Base-by-base conservation (phyloP, 495 filamentous ascomycete species). In the Pyrenula massariospora region DNA sequence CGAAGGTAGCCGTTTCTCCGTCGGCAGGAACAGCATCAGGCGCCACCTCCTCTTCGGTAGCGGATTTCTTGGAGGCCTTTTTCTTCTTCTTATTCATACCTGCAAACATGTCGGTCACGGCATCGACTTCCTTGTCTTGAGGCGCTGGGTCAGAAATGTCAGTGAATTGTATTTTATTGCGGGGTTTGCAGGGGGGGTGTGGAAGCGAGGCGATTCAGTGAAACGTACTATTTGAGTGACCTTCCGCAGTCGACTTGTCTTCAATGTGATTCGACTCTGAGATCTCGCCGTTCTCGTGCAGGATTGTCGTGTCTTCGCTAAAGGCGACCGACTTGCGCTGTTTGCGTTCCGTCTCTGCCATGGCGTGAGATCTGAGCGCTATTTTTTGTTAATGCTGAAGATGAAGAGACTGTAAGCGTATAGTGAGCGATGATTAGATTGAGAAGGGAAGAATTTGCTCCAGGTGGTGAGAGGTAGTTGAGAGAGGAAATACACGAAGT, bases 321-420 rank as follows among this genome's bases (percentile, higher is more conserved):
- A 96, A 96, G 25, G 88, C 86, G 62, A 96, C 91, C 31, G 87
- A 92, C 68, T 95, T 96, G 71, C 91, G 88, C 66, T 84, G 81
- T 69, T 73, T 77, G 52, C 65, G 25, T 19, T 58, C 47, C n/a
- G 48, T 51, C 20, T 42, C 31, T 15, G 31, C 15, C 31, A 42
- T 42, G 5, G n/a, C n/a, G n/a, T n/a, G n/a, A n/a, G n/a, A n/a
- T n/a, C n/a, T n/a, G n/a, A n/a, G n/a, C n/a, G n/a, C n/a, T n/a
- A n/a, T n/a, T n/a, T n/a, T n/a, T n/a, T n/a, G n/a, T n/a, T n/a
- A n/a, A n/a, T n/a, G n/a, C n/a, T n/a, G n/a, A n/a, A n/a, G n/a
- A n/a, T n/a, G n/a, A n/a, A n/a, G n/a, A n/a, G n/a, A n/a, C n/a
- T n/a, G n/a, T n/a, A n/a, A n/a, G n/a, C n/a, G n/a, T n/a, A n/a